Evolutionary conservation across 129 eudicot genomes (phyloP), one percentile per base, ranked within the genome.

Genomic region (Oenanthe sinensis): DNA sequence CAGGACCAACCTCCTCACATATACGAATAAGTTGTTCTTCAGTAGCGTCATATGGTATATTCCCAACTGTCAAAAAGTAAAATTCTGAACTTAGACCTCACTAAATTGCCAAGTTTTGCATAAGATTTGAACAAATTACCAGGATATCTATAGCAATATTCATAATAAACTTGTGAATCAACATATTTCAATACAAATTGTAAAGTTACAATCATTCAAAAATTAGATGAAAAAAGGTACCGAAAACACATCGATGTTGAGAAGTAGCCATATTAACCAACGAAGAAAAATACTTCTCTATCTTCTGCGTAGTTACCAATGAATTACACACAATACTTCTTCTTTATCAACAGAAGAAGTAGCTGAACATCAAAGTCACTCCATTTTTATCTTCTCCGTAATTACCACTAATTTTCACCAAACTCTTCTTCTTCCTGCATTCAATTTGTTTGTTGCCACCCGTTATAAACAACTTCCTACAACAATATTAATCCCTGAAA

Each of bases 1-100:
- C 98, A 48, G 98, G 98, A 46, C 98, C 98, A 85, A 91, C 98
- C 80, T 95, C 98, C 90, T 95, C 98, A 55, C 97, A 95, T 28
- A 95, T 95, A 85, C 92, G 92, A 71, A 84, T 63, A 54, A 95
- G 97, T 65, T 95, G 98, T 71, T 95, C 98, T 85, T 95, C 98
- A 79, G 97, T 90, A 83, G 97, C 98, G 85, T 95, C 98, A 79
- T 95, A 95, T 4, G 98, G 98, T 84, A 95, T 95, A 84, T 95
- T 95, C 82, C 98, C 98, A 86, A 95, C 98, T 95, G 65, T 37
- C 78, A 80, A 74, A 37, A 30, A 68, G 54, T 50, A 47, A 77
- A 79, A 10, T 77, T n/a, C 37, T 58, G 24, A 36, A 75, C 17
- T 75, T 28, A 30, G 22, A 33, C 65, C 26, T 48, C 36, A 17